phyloP scores from a whole-genome alignment of 495 filamentous ascomycete species.

The Talaromyces adpressus region DNA sequence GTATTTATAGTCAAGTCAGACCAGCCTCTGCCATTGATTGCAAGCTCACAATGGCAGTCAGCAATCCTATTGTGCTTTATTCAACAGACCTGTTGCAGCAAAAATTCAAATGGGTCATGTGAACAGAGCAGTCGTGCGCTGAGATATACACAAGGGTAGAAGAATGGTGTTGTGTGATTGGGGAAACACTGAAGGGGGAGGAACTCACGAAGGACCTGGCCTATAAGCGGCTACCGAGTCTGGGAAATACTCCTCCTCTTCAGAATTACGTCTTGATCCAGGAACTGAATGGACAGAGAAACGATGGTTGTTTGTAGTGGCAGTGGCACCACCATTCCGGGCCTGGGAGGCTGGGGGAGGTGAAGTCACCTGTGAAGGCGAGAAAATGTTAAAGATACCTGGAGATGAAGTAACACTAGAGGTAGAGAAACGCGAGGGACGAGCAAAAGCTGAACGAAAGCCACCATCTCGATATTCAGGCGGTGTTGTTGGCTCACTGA shows the following conservation, averaged over 20 bases:
- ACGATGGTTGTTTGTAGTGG: constrained; percentile 32
- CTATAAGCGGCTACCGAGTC: constrained; percentile 29
- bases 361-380: constrained; percentile 63
- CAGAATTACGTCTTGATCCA: constrained; percentile 63
- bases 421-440: constrained; percentile 75
- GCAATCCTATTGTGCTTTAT: constrained; percentile 5
- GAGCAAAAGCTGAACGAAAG: constrained; percentile 65
- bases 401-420: constrained; percentile 76
- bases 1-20: constrained; percentile 1
- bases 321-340: constrained; percentile 30
- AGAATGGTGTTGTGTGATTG: neutral
- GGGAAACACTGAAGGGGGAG: constrained; percentile 5
- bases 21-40: neutral
- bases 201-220: constrained; percentile 33
- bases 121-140: neutral
- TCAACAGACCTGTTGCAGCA: constrained; percentile 12
- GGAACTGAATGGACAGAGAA: constrained; percentile 74
- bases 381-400: constrained; percentile 65
- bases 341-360: constrained; percentile 42
- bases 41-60: constrained; percentile 10
- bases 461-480: constrained; percentile 80
- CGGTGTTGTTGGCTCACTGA: constrained; percentile 94
- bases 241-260: constrained; percentile 36
- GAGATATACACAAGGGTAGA: neutral
- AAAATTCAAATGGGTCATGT: neutral